Evolutionary conservation across 2,329 filamentous ascomycete genomes (phyloP).

Genomic region (Epicoccum nigrum): DNA sequence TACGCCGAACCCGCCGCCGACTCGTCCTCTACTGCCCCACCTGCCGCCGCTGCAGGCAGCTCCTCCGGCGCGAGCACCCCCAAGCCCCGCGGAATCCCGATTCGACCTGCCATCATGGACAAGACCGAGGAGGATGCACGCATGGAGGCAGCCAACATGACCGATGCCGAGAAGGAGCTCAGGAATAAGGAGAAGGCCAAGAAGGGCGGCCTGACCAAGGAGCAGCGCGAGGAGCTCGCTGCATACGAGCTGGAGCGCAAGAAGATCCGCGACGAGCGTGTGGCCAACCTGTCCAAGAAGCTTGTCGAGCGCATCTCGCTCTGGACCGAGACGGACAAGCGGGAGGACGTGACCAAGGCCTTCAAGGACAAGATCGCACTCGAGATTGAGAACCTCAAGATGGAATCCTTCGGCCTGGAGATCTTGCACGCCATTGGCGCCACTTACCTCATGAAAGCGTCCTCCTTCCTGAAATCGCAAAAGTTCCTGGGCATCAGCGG

Average conservation of each 20-base stretch:
- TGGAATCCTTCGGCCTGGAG: conserved; percentile 97
- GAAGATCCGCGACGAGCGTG: conserved; percentile 84
- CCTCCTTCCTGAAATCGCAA: conserved; percentile 87
- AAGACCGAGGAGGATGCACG: conserved; percentile 79
- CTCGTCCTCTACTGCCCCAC: conserved; percentile 24
- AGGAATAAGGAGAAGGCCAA: conserved; percentile 89
- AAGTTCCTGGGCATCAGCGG: conserved; percentile 96
- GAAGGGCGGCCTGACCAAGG: conserved; percentile 83
- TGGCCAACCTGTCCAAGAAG: conserved; percentile 82
- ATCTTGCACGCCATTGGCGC: conserved; percentile 94
- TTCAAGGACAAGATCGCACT: conserved; percentile 94
- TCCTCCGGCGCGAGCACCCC: conserved; percentile 56
- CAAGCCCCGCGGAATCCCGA: conserved; percentile 64
- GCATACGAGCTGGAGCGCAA: conserved; percentile 88
- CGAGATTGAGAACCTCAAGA: conserved; percentile 97
- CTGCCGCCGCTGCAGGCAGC: conserved; percentile 33
- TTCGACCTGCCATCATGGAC: conserved; percentile 87
- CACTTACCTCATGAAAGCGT: conserved; percentile 88
- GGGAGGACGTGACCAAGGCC: conserved; percentile 78
- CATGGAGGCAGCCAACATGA: conserved; percentile 68
- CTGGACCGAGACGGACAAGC: conserved; percentile 97
- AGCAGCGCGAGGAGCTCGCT: conserved; percentile 89
- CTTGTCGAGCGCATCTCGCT: conserved; percentile 87
- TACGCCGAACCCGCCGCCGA: conserved; percentile 55
- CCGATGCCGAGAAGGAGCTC: conserved; percentile 75